Percentiles rank a stretch among this genome's conserved stretches.
Conservation (phyloP, 495 filamentous ascomycete species). For the Darksidea phi region DNA sequence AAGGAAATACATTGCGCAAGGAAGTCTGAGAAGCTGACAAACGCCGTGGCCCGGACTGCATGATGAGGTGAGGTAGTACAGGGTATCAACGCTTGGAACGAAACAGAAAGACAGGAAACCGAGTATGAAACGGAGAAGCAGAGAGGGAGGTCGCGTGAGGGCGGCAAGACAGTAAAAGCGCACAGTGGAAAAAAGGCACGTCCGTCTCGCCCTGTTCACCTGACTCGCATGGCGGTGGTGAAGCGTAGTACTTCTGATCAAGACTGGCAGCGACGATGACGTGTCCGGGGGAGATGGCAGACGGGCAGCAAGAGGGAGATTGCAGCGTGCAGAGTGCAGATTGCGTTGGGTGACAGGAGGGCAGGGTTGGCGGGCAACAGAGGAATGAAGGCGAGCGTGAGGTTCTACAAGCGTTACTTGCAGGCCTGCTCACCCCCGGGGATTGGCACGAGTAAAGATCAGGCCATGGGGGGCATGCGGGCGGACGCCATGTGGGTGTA, state of each 20-base stretch:
- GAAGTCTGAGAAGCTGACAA: slow-evolving; percentile 25
- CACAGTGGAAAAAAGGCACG: not conserved
- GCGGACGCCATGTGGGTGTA: slow-evolving; percentile 13
- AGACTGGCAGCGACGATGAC: slow-evolving; percentile 22
- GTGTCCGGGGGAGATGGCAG: slow-evolving; percentile 19
- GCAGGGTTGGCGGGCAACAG: slow-evolving; percentile 13
- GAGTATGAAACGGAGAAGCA: slow-evolving; percentile 3
- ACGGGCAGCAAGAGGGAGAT: slow-evolving; percentile 11
- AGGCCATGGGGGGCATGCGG: slow-evolving; percentile 21
- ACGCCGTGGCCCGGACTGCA: slow-evolving; percentile 28
- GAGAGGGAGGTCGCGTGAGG: not conserved
- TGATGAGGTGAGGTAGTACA: slow-evolving; percentile 36
- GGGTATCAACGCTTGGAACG: slow-evolving; percentile 28
- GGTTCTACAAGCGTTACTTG: slow-evolving; percentile 36
- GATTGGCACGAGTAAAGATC: slow-evolving; percentile 18
- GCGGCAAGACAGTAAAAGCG: not conserved
- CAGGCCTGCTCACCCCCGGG: slow-evolving; percentile 17
- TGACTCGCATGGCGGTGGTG: slow-evolving; percentile 20
- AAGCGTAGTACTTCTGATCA: slow-evolving; percentile 7
- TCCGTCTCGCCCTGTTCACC: slow-evolving; percentile 13
- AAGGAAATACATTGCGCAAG: slow-evolving; percentile 4
- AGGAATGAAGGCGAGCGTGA: slow-evolving; percentile 25
- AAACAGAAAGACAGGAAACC: slow-evolving; percentile 5
- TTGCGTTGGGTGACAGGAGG: slow-evolving; percentile 5
- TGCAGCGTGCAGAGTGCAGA: slow-evolving; percentile 1